Percentiles rank a stretch among this genome's conserved stretches.
Conservation (phyloP, 2,329 filamentous ascomycete genomes). For the Aureobasidium sp. region DNA sequence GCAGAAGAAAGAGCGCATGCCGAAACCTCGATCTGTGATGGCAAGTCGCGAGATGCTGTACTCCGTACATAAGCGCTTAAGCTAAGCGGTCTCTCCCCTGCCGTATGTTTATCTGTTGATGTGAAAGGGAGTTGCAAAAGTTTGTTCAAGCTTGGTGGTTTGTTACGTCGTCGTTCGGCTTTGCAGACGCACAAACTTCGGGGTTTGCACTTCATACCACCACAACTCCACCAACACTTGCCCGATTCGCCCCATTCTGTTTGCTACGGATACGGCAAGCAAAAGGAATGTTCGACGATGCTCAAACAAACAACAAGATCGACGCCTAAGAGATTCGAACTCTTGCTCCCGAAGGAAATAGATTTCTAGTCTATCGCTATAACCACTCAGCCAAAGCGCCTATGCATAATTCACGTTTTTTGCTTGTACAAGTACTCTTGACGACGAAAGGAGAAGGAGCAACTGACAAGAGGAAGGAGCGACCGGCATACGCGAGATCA, state of each 20-base stretch:
- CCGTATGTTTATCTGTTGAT: neutral
- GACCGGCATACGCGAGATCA: neutral
- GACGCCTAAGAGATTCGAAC: conserved; percentile 25
- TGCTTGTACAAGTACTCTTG: too few species aligned
- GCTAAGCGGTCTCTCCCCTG: neutral
- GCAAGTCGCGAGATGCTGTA: neutral
- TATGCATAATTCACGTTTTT: neutral
- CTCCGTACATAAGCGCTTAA: neutral
- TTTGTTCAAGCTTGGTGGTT: neutral
- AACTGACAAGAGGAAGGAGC: too few species aligned
- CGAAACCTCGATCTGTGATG: neutral
- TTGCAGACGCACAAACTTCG: neutral
- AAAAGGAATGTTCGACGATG: neutral
- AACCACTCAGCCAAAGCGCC: conserved; percentile 25
- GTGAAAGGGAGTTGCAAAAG: neutral
- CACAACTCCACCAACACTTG: neutral
- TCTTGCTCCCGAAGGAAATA: conserved; percentile 26
- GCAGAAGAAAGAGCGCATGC: neutral
- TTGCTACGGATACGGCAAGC: neutral
- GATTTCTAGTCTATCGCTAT: conserved; percentile 29
- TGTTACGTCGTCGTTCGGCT: neutral
- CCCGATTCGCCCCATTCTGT: neutral
- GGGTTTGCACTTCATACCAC: neutral
- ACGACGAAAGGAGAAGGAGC: too few species aligned
- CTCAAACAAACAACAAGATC: neutral